Evolutionary conservation across 495 filamentous ascomycete genomes (phyloP).

Genomic region (Penicillium daleae): DNA sequence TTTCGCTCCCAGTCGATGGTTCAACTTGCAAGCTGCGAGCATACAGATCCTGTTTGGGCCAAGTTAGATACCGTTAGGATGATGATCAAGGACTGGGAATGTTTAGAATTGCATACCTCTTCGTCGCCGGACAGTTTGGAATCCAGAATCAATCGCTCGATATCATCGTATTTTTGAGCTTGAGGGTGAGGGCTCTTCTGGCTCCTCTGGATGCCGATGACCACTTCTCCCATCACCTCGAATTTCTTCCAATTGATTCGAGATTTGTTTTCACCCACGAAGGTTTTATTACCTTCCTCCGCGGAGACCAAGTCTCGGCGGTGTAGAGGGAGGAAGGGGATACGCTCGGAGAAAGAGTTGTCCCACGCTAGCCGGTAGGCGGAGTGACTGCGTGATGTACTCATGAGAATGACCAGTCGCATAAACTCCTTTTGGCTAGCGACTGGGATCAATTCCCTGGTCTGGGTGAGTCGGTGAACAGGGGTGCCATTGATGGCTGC

Average conservation of each 20-base stretch:
- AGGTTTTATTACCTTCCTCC: slow-evolving; percentile 89
- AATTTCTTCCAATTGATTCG: slow-evolving; percentile 98
- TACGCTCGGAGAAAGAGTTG: slow-evolving; percentile 85
- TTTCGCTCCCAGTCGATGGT: slow-evolving; percentile 45
- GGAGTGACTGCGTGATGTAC: slow-evolving; percentile 85
- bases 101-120: slow-evolving; percentile 40
- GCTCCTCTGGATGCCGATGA: slow-evolving; percentile 86
- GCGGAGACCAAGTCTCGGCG: slow-evolving; percentile 86
- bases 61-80: slow-evolving; percentile 15
- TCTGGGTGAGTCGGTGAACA: slow-evolving; percentile 83
- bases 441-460: slow-evolving; percentile 72
- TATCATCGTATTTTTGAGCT: slow-evolving; percentile 64
- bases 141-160: slow-evolving; percentile 74
- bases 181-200: slow-evolving; percentile 82
- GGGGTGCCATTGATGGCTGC: slow-evolving; percentile 90
- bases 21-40: slow-evolving; percentile 51
- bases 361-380: slow-evolving; percentile 96
- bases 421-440: slow-evolving; percentile 80
- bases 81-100: background rate
- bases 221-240: slow-evolving; percentile 90
- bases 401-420: slow-evolving; percentile 89
- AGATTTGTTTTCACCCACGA: slow-evolving; percentile 71
- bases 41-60: slow-evolving; percentile 44
- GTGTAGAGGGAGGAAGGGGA: slow-evolving; percentile 93
- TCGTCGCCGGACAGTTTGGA: slow-evolving; percentile 56